Base-by-base conservation (phyloP, 768 basidiomycete species). In the Lentinula guzmanii region DNA sequence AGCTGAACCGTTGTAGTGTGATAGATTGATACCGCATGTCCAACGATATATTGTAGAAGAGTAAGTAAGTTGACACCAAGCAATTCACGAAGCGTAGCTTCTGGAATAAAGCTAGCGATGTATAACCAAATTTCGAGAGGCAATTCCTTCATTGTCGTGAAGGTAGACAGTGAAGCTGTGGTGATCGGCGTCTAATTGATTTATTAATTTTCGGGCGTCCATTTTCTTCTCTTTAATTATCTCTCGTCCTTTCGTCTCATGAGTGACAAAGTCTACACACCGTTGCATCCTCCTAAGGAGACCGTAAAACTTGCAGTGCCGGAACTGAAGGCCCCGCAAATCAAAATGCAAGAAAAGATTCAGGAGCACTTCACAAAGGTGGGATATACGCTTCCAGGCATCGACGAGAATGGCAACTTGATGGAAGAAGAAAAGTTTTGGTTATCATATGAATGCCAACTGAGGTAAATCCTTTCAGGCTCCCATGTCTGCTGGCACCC, bases 401-500 rank as follows among this genome's bases (percentile, higher is more conserved):
- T 75, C 8, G 71, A 74, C 0, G 74, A 75, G 46, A 75, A 79
- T 2, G 76, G 79, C 7, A 70, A 74, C 61, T 74, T 92, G 55
- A 76, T 63, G 50, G 89, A 90, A 35, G 80, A 76, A 37, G 92
- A 93, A 69, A 84, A 83, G 72, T 90, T 90, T 70, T 93, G 90
- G 90, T 75, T 93, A 73, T 87, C 88, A 2, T 80, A 81, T 67
- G 91, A 93, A 64, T 91, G 89, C 71, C 70, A 93, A 43, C 76
- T 89, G 46, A 79, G 91, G 79, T 87, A 63, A 35, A 74, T 18
- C 11, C 39, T 4, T 3, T 31, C 4, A 39, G 37, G 37, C 9
- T 39, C 37, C 37, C 37, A 8, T 39, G 0, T 39, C 37, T 39
- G 37, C 13, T 39, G 37, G 51, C 56, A 31, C 21, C 45, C 35